Conservation (phyloP, 2,329 filamentous ascomycete species). For the Colletotrichum phormii region DNA sequence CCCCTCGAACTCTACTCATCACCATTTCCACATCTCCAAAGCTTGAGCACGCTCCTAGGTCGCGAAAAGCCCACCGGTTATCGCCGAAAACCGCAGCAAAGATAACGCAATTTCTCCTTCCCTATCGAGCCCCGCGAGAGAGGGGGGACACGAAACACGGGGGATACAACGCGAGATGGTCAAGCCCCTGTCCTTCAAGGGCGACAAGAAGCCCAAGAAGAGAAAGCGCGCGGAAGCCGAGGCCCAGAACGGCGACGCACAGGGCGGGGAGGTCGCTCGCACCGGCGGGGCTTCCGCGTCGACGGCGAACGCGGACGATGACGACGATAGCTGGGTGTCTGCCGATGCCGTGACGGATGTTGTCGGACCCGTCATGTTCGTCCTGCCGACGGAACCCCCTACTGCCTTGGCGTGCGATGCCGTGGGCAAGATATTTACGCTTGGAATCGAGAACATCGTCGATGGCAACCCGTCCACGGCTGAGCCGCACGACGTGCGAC, state of each 20-base stretch:
- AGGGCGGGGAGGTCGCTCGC: conserved; percentile 45
- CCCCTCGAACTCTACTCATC: conserved; percentile 4
- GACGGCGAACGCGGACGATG: conserved; percentile 52
- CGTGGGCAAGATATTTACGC: conserved; percentile 86
- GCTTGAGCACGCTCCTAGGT: too few relatives aligned
- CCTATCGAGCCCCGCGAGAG: conserved; percentile 1
- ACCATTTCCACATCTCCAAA: background rate
- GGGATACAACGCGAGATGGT: conserved; percentile 71
- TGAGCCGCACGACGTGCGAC: conserved; percentile 94
- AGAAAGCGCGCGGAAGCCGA: conserved; percentile 77
- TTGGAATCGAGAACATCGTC: conserved; percentile 86
- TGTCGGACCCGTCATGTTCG: conserved; percentile 83
- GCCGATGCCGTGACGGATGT: conserved; percentile 82
- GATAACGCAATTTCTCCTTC: conserved; percentile 6
- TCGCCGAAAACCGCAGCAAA: conserved; percentile 7
- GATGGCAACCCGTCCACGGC: conserved; percentile 85
- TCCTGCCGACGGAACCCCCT: conserved; percentile 79
- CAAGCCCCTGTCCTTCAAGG: conserved; percentile 94
- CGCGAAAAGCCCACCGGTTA: conserved; percentile 15
- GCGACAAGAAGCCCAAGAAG: conserved; percentile 96
- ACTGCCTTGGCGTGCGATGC: conserved; percentile 87
- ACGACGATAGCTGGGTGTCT: conserved; percentile 92
- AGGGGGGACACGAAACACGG: background rate
- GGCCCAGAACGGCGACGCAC: conserved; percentile 41
- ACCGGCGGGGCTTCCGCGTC: conserved; percentile 35